phyloP scores from a whole-genome alignment of 352 stramenopile species.

The Bremia lactucae region DNA sequence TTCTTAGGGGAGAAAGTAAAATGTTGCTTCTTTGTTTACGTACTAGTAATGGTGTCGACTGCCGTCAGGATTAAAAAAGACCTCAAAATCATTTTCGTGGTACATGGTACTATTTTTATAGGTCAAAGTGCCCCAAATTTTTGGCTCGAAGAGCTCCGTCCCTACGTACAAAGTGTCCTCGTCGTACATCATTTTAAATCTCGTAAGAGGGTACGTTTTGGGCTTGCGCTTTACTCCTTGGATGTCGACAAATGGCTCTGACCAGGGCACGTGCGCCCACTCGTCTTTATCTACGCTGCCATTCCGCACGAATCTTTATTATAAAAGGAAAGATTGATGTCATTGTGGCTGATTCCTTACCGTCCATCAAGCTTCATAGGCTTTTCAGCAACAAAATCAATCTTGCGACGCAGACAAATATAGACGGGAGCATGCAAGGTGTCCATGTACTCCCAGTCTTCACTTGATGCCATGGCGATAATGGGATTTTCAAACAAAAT shows the following conservation, averaged over 20 bases:
- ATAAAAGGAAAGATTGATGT: neutral
- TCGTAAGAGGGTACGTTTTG: slow-evolving; percentile 34
- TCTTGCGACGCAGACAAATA: slow-evolving; percentile 47
- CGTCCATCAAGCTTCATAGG: slow-evolving; percentile 42
- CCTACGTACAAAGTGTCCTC: slow-evolving; percentile 57
- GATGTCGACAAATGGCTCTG: slow-evolving; percentile 69
- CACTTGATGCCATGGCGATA: slow-evolving; percentile 7
- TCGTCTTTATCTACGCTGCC: slow-evolving; percentile 48
- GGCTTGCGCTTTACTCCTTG: slow-evolving; percentile 38
- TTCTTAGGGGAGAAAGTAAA: too few relatives aligned
- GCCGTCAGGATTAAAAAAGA: slow-evolving; percentile 85
- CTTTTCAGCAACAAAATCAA: slow-evolving; percentile 7
- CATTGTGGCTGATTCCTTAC: slow-evolving; percentile 10
- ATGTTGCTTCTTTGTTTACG: slow-evolving; percentile 1
- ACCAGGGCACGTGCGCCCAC: slow-evolving; percentile 62
- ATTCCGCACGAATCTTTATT: neutral
- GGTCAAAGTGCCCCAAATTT: slow-evolving; percentile 69
- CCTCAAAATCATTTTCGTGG: slow-evolving; percentile 89
- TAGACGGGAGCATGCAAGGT: slow-evolving; percentile 53
- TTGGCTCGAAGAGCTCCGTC: slow-evolving; percentile 48
- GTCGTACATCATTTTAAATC: slow-evolving; percentile 81
- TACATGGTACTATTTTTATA: slow-evolving; percentile 71
- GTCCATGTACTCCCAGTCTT: slow-evolving; percentile 43
- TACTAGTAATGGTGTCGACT: slow-evolving; percentile 84
- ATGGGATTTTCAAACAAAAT: too few relatives aligned